Evolutionary conservation across 768 basidiomycete species (phyloP).

Genomic region (Termitomyces sp.): DNA sequence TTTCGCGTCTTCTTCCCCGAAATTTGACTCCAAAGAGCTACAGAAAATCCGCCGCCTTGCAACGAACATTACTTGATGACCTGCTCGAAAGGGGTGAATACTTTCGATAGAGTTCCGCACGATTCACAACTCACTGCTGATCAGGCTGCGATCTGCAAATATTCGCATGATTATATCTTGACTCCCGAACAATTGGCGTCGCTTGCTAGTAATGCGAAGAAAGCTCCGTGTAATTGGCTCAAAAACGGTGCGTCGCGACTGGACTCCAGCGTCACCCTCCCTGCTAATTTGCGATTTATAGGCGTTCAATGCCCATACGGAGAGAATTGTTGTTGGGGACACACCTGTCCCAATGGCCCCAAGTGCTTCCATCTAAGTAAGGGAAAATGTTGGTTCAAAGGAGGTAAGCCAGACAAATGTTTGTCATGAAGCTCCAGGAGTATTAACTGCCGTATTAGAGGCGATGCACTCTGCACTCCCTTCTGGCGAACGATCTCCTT

Average conservation of each 20-base stretch:
- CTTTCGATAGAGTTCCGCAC: constrained; percentile 7
- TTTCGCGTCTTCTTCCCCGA: constrained; percentile 1
- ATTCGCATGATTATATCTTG: constrained; percentile 78
- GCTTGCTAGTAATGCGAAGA: constrained; percentile 77
- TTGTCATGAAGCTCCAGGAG: not conserved
- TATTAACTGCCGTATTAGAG: constrained; percentile 26
- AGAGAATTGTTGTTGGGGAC: constrained; percentile 79
- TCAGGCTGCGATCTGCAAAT: constrained; percentile 69
- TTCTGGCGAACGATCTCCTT: constrained; percentile 10
- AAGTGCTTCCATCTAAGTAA: constrained; percentile 71
- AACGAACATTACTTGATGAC: constrained; percentile 83
- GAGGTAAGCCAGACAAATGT: constrained; percentile 35
- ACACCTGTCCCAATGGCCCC: constrained; percentile 77
- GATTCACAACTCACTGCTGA: constrained; percentile 14
- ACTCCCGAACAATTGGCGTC: constrained; percentile 69
- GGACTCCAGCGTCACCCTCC: not conserved
- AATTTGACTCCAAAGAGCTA: constrained; percentile 13
- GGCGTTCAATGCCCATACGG: constrained; percentile 77
- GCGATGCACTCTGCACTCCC: constrained; percentile 39
- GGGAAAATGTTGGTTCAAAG: constrained; percentile 90
- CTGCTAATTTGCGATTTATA: constrained; percentile 23
- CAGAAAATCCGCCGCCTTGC: constrained; percentile 83
- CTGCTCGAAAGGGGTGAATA: constrained; percentile 72
- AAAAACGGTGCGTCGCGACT: constrained; percentile 57
- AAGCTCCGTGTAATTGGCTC: constrained; percentile 82